Evolutionary conservation across 2,329 filamentous ascomycete species (phyloP).

Genomic region (Rhinocladiella mackenziei): DNA sequence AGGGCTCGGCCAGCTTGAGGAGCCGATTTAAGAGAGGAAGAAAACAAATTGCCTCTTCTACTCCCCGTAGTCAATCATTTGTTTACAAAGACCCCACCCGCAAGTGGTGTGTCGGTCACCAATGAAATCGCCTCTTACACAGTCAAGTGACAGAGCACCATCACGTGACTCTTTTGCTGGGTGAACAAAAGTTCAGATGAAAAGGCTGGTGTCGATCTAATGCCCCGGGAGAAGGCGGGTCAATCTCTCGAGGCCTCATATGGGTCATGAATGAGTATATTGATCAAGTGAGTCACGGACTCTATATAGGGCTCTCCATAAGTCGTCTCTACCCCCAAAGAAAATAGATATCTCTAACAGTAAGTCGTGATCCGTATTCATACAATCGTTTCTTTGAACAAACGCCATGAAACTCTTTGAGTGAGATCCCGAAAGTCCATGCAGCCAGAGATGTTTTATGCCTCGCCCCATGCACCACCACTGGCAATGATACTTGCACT

Average conservation of each 20-base stretch:
- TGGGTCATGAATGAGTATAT: too few species aligned
- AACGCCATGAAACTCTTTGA: conserved; percentile 7
- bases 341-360: conserved; percentile 1
- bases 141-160: too few species aligned
- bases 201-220: too few species aligned
- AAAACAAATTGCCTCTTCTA: conserved; percentile 4
- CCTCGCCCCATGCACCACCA: conserved; percentile 75
- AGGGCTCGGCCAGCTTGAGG: background rate
- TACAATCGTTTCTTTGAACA: conserved; percentile 10
- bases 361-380: conserved; percentile 19
- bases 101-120: too few species aligned
- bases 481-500: conserved; percentile 65
- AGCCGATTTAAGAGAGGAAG: background rate
- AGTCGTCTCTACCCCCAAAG: background rate
- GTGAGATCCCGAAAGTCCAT: too few species aligned
- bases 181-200: too few species aligned
- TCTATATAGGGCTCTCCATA: background rate
- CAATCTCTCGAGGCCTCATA: too few species aligned
- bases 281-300: conserved; percentile 1
- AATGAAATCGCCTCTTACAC: too few species aligned
- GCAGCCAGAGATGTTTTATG: conserved; percentile 40
- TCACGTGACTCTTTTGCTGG: too few species aligned
- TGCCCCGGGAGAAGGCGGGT: too few species aligned
- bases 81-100: too few species aligned
- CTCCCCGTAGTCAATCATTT: too few species aligned